phyloP scores from a whole-genome alignment of 352 stramenopile species.

The Aphanomyces euteiches region DNA sequence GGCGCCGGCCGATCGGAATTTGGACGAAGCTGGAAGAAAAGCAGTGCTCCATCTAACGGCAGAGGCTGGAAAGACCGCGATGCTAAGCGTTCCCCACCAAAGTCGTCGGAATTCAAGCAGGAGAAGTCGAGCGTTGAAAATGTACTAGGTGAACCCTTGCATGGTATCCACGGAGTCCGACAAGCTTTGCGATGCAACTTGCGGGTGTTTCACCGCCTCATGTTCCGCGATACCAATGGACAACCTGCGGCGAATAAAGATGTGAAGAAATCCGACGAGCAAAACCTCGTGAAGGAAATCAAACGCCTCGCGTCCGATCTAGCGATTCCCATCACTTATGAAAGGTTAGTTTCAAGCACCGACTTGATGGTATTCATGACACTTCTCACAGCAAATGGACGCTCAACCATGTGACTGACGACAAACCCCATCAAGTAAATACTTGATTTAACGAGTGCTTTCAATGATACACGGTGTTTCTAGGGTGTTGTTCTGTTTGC shows the following conservation, averaged over 20 bases:
- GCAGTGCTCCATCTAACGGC: neutral
- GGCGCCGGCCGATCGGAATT: neutral
- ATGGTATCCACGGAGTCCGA: slow-evolving; percentile 28
- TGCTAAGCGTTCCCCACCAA: neutral
- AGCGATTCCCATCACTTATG: slow-evolving; percentile 36
- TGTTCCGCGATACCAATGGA: slow-evolving; percentile 24
- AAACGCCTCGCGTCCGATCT: slow-evolving; percentile 39
- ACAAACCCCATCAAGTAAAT: slow-evolving; percentile 73
- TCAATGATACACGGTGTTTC: neutral
- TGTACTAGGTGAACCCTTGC: slow-evolving; percentile 14
- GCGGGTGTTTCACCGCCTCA: slow-evolving; percentile 23
- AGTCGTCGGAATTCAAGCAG: too few species aligned
- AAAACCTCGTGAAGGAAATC: slow-evolving; percentile 45
- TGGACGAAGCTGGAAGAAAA: slow-evolving; percentile 1
- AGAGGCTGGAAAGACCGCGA: neutral
- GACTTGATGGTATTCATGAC: neutral
- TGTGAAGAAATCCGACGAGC: slow-evolving; percentile 40
- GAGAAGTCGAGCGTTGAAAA: neutral
- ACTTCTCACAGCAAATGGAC: slow-evolving; percentile 64
- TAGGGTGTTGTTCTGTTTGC: slow-evolving; percentile 74
- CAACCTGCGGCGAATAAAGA: slow-evolving; percentile 16
- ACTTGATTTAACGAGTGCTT: too few species aligned
- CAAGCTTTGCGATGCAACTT: slow-evolving; percentile 28
- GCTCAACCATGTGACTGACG: slow-evolving; percentile 74
- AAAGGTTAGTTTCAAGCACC: slow-evolving; percentile 30